phyloP scores from a whole-genome alignment of 441 rosid genomes.

The Mallotus japonicus region DNA sequence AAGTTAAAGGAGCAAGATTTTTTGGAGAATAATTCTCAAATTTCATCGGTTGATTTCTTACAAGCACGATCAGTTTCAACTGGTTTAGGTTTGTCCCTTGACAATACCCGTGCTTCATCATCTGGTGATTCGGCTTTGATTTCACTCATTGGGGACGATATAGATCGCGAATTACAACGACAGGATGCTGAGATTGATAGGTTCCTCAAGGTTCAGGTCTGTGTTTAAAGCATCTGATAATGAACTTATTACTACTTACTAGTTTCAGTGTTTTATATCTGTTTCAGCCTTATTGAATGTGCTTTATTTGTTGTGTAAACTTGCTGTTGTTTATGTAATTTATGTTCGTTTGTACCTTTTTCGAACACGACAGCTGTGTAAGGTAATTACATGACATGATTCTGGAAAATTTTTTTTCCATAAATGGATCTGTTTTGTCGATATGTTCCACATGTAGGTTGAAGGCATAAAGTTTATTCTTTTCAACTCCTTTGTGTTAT shows the following conservation, averaged over 20 bases:
- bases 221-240: slow-evolving; percentile 6
- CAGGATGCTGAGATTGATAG: slow-evolving; percentile 76
- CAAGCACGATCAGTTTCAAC: slow-evolving; percentile 73
- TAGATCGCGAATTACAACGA: slow-evolving; percentile 61
- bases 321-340: neutral
- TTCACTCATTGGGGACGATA: slow-evolving; percentile 57
- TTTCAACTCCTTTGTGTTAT: neutral
- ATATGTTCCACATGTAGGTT: neutral
- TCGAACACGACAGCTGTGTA: neutral
- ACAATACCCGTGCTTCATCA: slow-evolving; percentile 55
- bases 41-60: slow-evolving; percentile 72
- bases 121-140: slow-evolving; percentile 64
- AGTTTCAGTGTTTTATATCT: slow-evolving; percentile 4
- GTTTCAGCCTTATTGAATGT: neutral
- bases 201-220: slow-evolving; percentile 75
- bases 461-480: too few species aligned
- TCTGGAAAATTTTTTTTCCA: neutral
- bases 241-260: neutral
- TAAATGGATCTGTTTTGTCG: neutral
- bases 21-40: slow-evolving; percentile 68
- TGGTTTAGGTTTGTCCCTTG: slow-evolving; percentile 83
- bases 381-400: neutral
- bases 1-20: slow-evolving; percentile 72
- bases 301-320: neutral
- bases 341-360: slow-evolving; percentile 1